These are phyloP conservation scores for Solanum sejunctum DNA, from an alignment of 257 asterid species.

Conservation along the genomic window DNA sequence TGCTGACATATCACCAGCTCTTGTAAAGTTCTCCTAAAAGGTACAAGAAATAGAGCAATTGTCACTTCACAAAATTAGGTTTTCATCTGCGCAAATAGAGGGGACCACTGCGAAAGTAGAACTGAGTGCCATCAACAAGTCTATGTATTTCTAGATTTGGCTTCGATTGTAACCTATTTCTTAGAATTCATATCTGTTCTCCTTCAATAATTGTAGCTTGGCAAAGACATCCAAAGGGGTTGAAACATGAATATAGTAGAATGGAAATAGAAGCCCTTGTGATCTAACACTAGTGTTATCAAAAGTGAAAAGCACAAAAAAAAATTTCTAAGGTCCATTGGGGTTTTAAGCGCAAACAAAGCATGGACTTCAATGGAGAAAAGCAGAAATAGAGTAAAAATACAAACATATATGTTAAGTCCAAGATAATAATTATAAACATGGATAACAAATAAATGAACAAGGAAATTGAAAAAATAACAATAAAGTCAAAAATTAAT, in stretches of 20 bases:
- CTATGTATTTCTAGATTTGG: not conserved
- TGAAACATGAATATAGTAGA: not conserved
- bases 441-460: not conserved
- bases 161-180: not conserved
- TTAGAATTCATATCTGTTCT: not conserved
- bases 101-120: not conserved
- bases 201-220: not conserved
- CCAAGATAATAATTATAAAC: not conserved
- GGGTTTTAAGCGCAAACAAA: not conserved
- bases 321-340: not conserved
- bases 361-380: no score
- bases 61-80: not conserved
- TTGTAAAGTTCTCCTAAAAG: slow-evolving; percentile 39
- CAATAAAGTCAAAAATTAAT: not conserved
- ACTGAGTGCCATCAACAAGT: not conserved
- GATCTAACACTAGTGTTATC: not conserved
- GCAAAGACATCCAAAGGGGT: not conserved
- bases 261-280: not conserved
- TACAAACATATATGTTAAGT: not conserved
- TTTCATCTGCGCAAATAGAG: not conserved
- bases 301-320: not conserved
- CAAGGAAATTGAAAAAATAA: no score
- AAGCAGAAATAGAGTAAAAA: no score
- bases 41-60: not conserved
- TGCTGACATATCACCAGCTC: slow-evolving; percentile 49